phyloP scores from a whole-genome alignment of 495 filamentous ascomycete species.

The Parachaetomium inaequale region DNA sequence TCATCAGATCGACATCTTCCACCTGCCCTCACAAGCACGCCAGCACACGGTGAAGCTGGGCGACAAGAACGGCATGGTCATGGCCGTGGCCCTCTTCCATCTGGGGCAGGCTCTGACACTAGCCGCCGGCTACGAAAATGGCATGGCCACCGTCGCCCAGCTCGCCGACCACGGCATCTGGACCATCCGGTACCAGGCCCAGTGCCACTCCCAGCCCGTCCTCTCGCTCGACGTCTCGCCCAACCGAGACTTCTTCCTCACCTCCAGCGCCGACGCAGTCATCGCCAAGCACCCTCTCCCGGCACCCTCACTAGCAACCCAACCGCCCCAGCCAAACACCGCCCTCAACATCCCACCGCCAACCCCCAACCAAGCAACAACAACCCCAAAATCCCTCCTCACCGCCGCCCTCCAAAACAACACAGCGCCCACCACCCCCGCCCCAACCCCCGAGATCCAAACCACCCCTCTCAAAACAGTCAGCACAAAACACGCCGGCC shows the following conservation, averaged over 20 bases:
- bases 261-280: constrained; percentile 73
- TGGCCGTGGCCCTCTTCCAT: constrained; percentile 68
- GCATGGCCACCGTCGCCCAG: constrained; percentile 60
- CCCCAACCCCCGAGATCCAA: constrained; percentile 19
- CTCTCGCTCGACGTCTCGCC: constrained; percentile 71
- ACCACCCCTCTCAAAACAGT: constrained; percentile 51
- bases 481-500: constrained; percentile 84
- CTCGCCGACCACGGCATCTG: constrained; percentile 43
- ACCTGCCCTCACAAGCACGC: constrained; percentile 69
- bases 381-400: constrained; percentile 25
- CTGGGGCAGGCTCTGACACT: constrained; percentile 45
- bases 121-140: constrained; percentile 82
- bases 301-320: neutral
- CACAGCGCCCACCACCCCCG: constrained; percentile 13
- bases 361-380: neutral
- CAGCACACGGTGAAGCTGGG: constrained; percentile 60
- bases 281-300: constrained; percentile 49
- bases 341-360: neutral
- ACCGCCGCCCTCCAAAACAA: constrained; percentile 23
- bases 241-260: constrained; percentile 60
- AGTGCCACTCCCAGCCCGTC: constrained; percentile 77
- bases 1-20: constrained; percentile 73
- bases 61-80: constrained; percentile 80
- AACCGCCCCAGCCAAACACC: neutral
- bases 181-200: constrained; percentile 60